Base-by-base conservation (phyloP, 805 yeast species). In the Ogataea methylovora region DNA sequence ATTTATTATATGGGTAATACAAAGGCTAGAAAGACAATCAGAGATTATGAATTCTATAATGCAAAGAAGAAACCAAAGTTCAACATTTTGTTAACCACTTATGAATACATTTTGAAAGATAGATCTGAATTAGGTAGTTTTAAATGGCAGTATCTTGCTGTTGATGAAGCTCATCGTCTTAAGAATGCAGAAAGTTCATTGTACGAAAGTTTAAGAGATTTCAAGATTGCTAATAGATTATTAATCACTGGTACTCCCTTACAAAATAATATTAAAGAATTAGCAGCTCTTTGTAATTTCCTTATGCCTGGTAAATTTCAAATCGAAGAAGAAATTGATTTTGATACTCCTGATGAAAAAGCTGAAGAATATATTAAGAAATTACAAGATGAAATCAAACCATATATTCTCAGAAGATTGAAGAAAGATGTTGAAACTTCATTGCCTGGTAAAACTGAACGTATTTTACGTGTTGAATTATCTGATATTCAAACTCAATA, bases 371-470 rank as follows among this genome's bases (percentile, higher is more conserved):
- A 86, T 54, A 92, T 92, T 47, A 79, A 87, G 51, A 83, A 81
- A 43, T 67, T 92, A 31, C 98, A 92, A 52, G 67, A 68, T 37
- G 76, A 86, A 40, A 73, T 92, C 46, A 88, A 88, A 53, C 97
- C 98, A 0, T 92, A 81, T 51, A 92, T 92, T 38, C 65, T 92
- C 43, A 78, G 99, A 57, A 74, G 99, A 49, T 71, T 94, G 56
- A 92, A 92, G 57, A 92, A 92, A 53, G 98, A 92, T 61, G 99
- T 92, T 10, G 98, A 94, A 56, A 94, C 90, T 54, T 86, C 96
- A 1, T 67, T 92, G 42, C 98, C 98, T 2, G 84, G 95, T 1
- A 92, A 92, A 56, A 83, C 96, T 0, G 98, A 92, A 61, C 75
- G 97, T 46, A 94, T 94, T 42, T 65, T 94, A 46, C 74, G 98